Evolutionary conservation across 2,329 filamentous ascomycete genomes (phyloP), one percentile per base, ranked within the genome.

Genomic region (Penicillium crustosum): DNA sequence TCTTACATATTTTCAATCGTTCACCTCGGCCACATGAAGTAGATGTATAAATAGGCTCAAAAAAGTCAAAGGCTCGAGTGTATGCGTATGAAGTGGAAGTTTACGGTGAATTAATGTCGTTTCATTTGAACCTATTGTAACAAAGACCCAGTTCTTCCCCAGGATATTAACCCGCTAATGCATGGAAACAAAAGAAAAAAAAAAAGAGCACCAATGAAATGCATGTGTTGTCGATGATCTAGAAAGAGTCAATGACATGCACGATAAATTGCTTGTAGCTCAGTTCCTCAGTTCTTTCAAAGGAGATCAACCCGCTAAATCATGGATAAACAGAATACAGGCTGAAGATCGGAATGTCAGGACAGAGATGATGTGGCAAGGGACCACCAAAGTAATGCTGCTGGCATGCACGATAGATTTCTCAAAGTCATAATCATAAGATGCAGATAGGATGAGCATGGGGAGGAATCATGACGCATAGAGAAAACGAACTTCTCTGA

Each of bases 381-480:
- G 17, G 31, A 25, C 23, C 31, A 25, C 41, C n/a, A 33, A 38
- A 38, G 29, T 38, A 33, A 47, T 23, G 19, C 19, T 17, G 23
- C n/a, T 29, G 25, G 43, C 21, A 42, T 53, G 36, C 29, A 25
- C 36, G 35, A 31, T 39, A 36, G 10, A 23, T 36, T 53, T 29
- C 35, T 41, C 49, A 53, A 23, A 49, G 48, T 60, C 59, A 55
- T 61, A 53, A 60, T 61, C 59, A 57, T 61, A 48, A 61, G 47
- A 57, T 45, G 59, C 27, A 25, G 44, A 50, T 25, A 55, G 25
- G 50, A 52, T 27, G 42, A 49, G 33, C 48, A 52, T 35, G 29
- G 12, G 8, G 15, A 29, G n/a, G 3, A 36, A 41, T 52, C 35
- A 60, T 59, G 45, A 36, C 9, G 13, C 44, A 52, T 48, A 38